Conservation (phyloP, 2,329 filamentous ascomycete genomes). For the Ceratocystis diversiconidia region DNA sequence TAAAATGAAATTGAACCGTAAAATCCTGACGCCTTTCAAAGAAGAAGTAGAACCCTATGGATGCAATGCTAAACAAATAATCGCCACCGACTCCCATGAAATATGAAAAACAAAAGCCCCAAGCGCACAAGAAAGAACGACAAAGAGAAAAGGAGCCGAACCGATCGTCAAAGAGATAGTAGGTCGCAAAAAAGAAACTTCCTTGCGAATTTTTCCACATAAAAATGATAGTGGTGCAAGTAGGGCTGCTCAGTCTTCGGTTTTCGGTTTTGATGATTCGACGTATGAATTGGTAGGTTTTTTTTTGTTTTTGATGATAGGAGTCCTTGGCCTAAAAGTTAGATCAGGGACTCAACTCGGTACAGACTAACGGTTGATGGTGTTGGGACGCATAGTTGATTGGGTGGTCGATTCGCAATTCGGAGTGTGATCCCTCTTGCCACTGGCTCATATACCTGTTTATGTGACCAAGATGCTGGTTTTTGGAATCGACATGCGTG, state of each 20-base stretch:
- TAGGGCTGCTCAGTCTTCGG: background rate
- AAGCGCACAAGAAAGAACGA: conserved; percentile 16
- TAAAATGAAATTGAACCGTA: conserved; percentile 15
- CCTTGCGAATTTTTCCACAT: background rate
- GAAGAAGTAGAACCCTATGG: conserved; percentile 16
- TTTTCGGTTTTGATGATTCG: background rate
- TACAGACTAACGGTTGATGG: background rate
- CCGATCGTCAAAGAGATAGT: background rate
- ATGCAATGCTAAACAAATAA: conserved; percentile 18
- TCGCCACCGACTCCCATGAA: conserved; percentile 17
- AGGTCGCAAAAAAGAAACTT: background rate
- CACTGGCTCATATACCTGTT: background rate
- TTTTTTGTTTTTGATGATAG: background rate
- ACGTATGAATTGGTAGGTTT: background rate
- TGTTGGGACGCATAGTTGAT: background rate
- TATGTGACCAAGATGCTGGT: background rate
- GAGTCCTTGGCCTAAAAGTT: conserved; percentile 3
- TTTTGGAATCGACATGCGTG: conserved; percentile 2
- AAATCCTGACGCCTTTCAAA: conserved; percentile 18
- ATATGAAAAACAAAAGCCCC: conserved; percentile 16
- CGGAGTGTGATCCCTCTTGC: background rate
- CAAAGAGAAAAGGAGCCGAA: conserved; percentile 6
- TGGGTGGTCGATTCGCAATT: background rate
- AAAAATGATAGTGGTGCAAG: background rate
- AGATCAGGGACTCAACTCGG: background rate